Base-by-base conservation (phyloP, 306 rosid genomes). In the Ormosia emarginata region DNA sequence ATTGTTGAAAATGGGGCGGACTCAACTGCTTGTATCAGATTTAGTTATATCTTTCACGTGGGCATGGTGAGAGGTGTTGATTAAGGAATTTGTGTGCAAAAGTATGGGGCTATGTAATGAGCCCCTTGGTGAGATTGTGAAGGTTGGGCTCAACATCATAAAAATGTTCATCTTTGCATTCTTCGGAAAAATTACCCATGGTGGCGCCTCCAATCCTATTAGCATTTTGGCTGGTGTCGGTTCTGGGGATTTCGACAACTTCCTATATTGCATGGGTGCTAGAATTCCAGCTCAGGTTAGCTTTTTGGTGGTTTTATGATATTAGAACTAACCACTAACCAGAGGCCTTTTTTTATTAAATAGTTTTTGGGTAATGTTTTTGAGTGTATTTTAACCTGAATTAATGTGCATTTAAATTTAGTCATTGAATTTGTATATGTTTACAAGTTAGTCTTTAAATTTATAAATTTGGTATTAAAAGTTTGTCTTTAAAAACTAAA, bases 211-310 rank as follows among this genome's bases (percentile, higher is more conserved):
- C 79, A 92, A 92, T 82, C 97, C 92, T 40, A 90, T 90, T 50
- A 85, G 79, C 36, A 74, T 90, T 30, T 64, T 92, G 40, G 29
- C 90, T 32, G 77, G 17, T 29, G 92, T 92, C 3, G 65, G 87
- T 78, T 85, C 91, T 17, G 91, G 91, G 55, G 84, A 79, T 84
- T 87, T 87, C 63, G 72, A 65, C 33, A 76, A 57, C n/a, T 88
- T 92, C 79, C 78, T 92, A 6, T 88, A 84, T 82, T 75, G 65
- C 32, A 83, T 86, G 71, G 91, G 85, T 46, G 89, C 90, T 30
- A 90, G 91, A 85, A 88, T 92, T 71, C 97, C 94, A 8, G 40
- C 87, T 36, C 94, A 92, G 97, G 97, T 92, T 41, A 61, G 55
- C 39, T 52, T n/a, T 75, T 55, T 75, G 57, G 15, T 29, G 65